phyloP scores from a whole-genome alignment of 768 basidiomycete species.

The Pleurotus tuoliensis region DNA sequence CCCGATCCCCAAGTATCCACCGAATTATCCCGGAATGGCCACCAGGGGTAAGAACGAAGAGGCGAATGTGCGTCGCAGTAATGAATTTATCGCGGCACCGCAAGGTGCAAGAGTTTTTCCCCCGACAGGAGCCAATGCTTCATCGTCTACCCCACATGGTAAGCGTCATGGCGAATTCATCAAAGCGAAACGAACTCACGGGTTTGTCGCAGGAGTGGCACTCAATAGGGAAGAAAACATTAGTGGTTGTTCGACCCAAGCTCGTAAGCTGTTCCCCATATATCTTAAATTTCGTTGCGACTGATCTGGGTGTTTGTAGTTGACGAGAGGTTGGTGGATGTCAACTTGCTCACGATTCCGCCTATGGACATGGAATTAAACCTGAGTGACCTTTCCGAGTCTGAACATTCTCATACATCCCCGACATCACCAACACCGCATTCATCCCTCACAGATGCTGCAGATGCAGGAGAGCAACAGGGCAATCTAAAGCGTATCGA shows the following conservation, averaged over 20 bases:
- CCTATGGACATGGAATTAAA: not conserved
- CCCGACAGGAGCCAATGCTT: too few species aligned
- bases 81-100: too few species aligned
- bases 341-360: not conserved
- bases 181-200: too few species aligned
- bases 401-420: not conserved
- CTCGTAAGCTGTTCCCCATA: not conserved
- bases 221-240: not conserved
- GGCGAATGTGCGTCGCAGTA: too few species aligned
- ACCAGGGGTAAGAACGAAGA: too few species aligned
- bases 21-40: too few species aligned
- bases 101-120: too few species aligned
- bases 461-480: not conserved
- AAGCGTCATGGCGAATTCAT: too few species aligned
- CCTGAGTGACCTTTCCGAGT: not conserved
- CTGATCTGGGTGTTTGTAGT: not conserved
- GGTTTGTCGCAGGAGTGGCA: not conserved
- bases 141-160: too few species aligned
- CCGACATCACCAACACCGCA: not conserved
- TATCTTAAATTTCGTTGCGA: not conserved
- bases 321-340: not conserved
- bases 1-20: too few species aligned
- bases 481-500: not conserved
- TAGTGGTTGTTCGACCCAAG: not conserved
- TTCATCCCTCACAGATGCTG: not conserved